Base-by-base conservation (phyloP, 1,284 basidiomycete genomes). In the Coriolopsis trogii region DNA sequence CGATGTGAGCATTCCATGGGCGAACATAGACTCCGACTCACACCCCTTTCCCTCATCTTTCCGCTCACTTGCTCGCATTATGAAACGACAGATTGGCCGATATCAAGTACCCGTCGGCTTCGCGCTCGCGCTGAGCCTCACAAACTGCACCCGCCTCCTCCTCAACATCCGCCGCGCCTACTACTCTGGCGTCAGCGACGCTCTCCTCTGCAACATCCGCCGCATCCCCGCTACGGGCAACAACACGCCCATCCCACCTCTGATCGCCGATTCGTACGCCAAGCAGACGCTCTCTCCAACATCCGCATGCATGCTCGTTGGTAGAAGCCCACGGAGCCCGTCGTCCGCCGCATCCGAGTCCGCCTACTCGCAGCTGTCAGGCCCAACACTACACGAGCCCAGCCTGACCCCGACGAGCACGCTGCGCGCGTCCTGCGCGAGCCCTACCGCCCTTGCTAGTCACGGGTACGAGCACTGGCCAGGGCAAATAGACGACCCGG, bases 111-210 rank as follows among this genome's bases (percentile, higher is more conserved):
- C 64, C 15, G 64, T 63, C 30, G 50, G 55, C 21, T 64, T 66
- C 51, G 60, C 62, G 34, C 54, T 66, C 41, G 51, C 63, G 7
- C 58, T 66, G 31, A 62, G 62, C 42, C 47, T 66, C 53, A 66
- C 60, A 0, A 64, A 66, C 51, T 66, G 64, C 57, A 64, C 64
- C 4, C 56, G 64, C 26, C 62, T 66, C 21, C 59, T 66, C 24
- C 55, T 66, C 45, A 66, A 64, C 48, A 64, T 66, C 48, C 63
- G 64, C 3, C 61, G 60, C 41, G 64, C 64, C 20, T 66, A 66
- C 57, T 66, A 66, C 47, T 43, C 56, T 7, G 60, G 58, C 45
- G 52, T 44, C 36, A 39, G 51, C 44, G 57, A 53, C 53, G 42
- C 53, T 24, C 25, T 58, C 31, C 55, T 57, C 31, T 36, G 43